These are phyloP conservation scores for Saturnispora silvae DNA, from an alignment of 805 yeast species.

Conservation along the genomic window DNA sequence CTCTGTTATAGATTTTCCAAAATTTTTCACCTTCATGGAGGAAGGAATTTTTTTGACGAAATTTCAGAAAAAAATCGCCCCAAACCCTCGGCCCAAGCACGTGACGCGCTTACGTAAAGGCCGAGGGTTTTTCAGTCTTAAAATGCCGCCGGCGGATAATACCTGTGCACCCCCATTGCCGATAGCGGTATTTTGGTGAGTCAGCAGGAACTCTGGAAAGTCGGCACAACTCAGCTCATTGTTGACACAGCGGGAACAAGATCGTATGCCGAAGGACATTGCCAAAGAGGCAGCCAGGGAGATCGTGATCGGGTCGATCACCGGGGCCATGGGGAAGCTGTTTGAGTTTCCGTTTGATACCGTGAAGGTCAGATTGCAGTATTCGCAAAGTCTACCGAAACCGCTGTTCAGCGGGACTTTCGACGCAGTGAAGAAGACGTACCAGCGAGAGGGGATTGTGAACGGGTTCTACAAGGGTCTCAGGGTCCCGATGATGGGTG, in stretches of 20 bases:
- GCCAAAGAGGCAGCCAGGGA: slow-evolving; percentile 28
- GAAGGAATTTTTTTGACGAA: too few relatives aligned
- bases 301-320: slow-evolving; percentile 39
- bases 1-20: neutral
- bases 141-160: neutral
- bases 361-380: slow-evolving; percentile 73
- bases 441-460: slow-evolving; percentile 54
- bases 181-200: too few relatives aligned
- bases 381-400: slow-evolving; percentile 48
- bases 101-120: slow-evolving; percentile 4
- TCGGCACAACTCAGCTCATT: too few relatives aligned
- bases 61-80: neutral
- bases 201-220: too few relatives aligned
- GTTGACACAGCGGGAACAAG: too few relatives aligned
- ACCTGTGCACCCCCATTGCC: too few relatives aligned
- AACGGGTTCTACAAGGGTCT: slow-evolving; percentile 73
- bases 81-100: slow-evolving; percentile 9
- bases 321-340: slow-evolving; percentile 78
- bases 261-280: slow-evolving; percentile 11
- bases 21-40: neutral
- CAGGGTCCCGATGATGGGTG: slow-evolving; percentile 76
- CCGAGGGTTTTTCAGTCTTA: neutral
- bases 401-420: slow-evolving; percentile 48
- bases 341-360: slow-evolving; percentile 93
- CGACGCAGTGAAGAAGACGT: slow-evolving; percentile 56